These are phyloP conservation scores for Tulasnella calospora DNA, from an alignment of 768 basidiomycete genomes.

Conservation along the genomic window DNA sequence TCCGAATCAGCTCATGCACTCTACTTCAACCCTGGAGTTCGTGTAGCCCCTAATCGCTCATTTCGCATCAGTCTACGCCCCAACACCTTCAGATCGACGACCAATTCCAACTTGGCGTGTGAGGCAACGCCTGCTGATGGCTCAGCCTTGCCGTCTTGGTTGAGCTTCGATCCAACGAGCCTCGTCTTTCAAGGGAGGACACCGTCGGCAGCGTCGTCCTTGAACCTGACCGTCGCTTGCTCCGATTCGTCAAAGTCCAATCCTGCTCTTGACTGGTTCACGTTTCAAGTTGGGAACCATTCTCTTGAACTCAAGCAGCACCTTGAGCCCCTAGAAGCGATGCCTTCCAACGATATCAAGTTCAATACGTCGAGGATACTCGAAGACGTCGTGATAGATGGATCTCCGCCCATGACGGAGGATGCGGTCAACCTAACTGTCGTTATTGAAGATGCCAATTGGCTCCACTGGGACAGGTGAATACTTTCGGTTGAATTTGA, in stretches of 20 bases:
- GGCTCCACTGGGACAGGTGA: conserved; percentile 1
- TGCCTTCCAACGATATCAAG: background rate
- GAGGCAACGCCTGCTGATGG: background rate
- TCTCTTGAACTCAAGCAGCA: background rate
- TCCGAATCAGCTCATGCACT: background rate
- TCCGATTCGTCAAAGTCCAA: background rate
- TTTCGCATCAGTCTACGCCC: conserved; percentile 1
- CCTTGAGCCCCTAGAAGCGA: background rate
- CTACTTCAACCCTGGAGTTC: conserved; percentile 15
- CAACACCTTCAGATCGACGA: background rate
- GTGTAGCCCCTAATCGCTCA: background rate
- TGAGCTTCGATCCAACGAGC: background rate
- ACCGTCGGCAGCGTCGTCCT: background rate
- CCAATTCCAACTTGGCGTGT: background rate
- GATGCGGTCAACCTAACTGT: background rate
- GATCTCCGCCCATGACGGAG: background rate
- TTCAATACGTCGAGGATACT: background rate
- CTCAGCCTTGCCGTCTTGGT: background rate
- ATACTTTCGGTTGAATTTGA: background rate
- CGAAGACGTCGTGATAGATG: background rate
- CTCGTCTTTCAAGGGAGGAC: background rate
- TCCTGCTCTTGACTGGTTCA: conserved; percentile 10
- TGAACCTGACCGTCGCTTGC: background rate
- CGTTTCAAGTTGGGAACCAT: background rate
- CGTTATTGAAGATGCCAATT: background rate